phyloP scores from a whole-genome alignment of 257 asterid species.

The Nicotiana benthamiana region DNA sequence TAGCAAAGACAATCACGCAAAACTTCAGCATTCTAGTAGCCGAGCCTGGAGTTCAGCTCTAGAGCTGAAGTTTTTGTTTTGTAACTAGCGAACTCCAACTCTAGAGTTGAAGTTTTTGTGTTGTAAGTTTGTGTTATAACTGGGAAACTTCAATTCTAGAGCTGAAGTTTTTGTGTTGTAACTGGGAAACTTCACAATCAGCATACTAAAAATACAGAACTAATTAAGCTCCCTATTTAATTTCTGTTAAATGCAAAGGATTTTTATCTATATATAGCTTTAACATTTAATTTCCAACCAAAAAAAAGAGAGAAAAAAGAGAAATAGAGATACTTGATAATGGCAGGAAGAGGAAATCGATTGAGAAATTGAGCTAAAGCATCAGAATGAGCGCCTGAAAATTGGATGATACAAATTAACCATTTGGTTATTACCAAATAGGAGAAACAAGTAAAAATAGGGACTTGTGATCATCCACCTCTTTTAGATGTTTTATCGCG shows the following conservation, averaged over 20 bases:
- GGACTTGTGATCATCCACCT: no score
- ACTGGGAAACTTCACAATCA: conserved; percentile 11
- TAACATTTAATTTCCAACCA: not conserved
- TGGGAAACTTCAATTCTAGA: no score
- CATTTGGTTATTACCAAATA: not conserved
- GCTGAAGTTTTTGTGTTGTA: no score
- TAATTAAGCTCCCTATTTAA: not conserved
- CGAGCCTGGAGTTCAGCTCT: no score
- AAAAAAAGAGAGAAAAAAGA: not conserved
- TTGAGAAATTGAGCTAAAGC: conserved; percentile 60
- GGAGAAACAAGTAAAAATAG: not conserved
- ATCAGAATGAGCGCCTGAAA: conserved; percentile 64
- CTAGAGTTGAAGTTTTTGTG: no score
- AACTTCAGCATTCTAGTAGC: no score
- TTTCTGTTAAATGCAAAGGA: not conserved
- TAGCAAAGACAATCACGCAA: no score
- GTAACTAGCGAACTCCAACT: no score
- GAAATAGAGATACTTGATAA: conserved; percentile 41
- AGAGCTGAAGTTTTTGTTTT: no score
- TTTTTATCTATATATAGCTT: not conserved
- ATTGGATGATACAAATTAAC: not conserved
- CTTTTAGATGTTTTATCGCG: no score
- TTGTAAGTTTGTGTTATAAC: no score
- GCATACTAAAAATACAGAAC: not conserved
- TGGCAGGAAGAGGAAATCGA: conserved; percentile 76